These are phyloP conservation scores for Populus euphratica DNA, from an alignment of 345 rosid genomes.

Conservation along the genomic window DNA sequence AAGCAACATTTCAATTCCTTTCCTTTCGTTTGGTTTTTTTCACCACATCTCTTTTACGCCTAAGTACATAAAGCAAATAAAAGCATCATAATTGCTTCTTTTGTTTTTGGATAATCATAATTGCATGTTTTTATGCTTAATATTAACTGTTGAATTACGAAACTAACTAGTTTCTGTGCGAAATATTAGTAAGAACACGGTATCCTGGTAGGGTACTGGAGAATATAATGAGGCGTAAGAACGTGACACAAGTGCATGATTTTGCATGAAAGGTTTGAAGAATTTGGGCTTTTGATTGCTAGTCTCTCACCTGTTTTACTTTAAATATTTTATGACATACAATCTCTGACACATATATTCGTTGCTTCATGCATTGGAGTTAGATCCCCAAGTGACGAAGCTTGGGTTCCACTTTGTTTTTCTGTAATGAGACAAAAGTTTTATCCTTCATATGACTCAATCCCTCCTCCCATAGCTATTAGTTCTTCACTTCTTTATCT, in stretches of 20 bases:
- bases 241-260: conserved; percentile 36
- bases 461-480: not conserved
- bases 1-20: not conserved
- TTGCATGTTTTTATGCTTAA: not conserved
- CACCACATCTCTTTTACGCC: not conserved
- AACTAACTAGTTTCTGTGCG: not conserved
- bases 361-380: conserved; percentile 47
- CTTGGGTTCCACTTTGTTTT: conserved; percentile 40
- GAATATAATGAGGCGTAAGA: not conserved
- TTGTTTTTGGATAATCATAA: not conserved
- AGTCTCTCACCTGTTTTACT: not conserved
- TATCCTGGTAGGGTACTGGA: not conserved
- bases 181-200: not conserved
- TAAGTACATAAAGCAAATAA: not conserved
- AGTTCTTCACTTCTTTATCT: not conserved
- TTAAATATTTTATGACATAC: not conserved
- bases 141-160: not conserved
- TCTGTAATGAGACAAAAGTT: conserved; percentile 46
- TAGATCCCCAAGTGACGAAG: conserved; percentile 35
- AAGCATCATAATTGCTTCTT: not conserved
- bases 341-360: conserved; percentile 44
- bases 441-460: conserved; percentile 21
- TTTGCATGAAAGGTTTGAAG: conserved; percentile 33
- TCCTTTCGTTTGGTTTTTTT: not conserved
- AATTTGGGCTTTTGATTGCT: not conserved